phyloP scores from a whole-genome alignment of 768 basidiomycete species.

The Tubosaeta brunneosetosa region DNA sequence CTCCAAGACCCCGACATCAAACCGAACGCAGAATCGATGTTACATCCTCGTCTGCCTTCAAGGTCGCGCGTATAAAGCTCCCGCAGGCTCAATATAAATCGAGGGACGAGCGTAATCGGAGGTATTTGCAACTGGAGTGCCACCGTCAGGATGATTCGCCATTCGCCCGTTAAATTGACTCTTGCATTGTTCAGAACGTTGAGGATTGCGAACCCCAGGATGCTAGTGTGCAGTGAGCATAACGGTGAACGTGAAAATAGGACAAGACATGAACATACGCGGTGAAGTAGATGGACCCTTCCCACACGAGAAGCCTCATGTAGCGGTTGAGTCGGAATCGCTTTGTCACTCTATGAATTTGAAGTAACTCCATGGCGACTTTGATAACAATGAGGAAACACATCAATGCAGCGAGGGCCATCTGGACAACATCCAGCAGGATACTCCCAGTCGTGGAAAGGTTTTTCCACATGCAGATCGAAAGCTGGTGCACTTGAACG shows the following conservation, averaged over 20 bases:
- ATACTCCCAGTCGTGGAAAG: neutral
- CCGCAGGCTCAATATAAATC: neutral
- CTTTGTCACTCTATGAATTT: neutral
- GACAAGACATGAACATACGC: neutral
- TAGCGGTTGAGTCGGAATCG: neutral
- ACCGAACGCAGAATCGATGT: neutral
- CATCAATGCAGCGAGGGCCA: neutral
- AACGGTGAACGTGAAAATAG: neutral
- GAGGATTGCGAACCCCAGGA: neutral
- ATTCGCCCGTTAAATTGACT: neutral
- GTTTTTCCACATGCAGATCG: neutral
- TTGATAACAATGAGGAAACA: neutral
- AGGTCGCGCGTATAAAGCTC: neutral
- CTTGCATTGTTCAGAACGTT: neutral
- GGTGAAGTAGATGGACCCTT: neutral
- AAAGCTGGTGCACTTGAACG: neutral
- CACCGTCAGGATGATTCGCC: neutral
- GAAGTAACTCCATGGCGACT: neutral
- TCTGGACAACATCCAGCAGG: neutral
- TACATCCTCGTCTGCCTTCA: neutral
- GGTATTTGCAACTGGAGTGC: neutral
- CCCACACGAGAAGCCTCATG: neutral
- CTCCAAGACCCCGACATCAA: neutral
- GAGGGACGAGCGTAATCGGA: neutral
- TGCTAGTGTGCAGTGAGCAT: neutral